Evolutionary conservation across 805 yeast species (phyloP), one percentile per base, ranked within the genome.

Genomic region (Wickerhamiella brachini): DNA sequence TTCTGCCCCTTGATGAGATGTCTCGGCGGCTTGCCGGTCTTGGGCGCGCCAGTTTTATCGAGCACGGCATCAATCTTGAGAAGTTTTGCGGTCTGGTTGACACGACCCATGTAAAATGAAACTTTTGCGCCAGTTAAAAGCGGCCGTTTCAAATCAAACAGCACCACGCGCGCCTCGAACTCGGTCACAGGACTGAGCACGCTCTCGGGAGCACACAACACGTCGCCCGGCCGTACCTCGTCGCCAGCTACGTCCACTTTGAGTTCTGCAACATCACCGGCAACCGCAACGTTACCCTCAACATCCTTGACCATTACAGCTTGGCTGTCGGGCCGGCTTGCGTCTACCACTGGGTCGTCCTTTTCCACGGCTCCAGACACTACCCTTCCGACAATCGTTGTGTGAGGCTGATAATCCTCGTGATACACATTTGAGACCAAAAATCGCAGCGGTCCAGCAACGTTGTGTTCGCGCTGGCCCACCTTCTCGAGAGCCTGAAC

Each of bases 61-160:
- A 68, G 57, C 51, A 64, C 44, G 54, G 68, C 57, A 52, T 65
- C 55, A 57, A 80, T 72, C 53, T 74, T 74, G 44, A 71, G 60
- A 20, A 88, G 68, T 55, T 80, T 75, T 4, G 87, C 87, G 1
- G 93, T 85, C 43, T 78, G 77, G 44, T 81, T 79, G 23, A 79
- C 73, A 52, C 85, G 80, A 55, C 89, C 88, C 54, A 89, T 74
- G 66, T 88, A 87, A 49, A 86, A 64, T 42, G 86, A 76, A 56
- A 87, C 74, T 42, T 89, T 82, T 0, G 94, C 74, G 7, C 97
- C 96, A 13, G 82, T 80, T 42, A 88, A 68, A 45, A 88, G 66
- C 0, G 96, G 96, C 56, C 85, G 73, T 37, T 72, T 73, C 59
- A 80, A 63, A 51, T 83, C 83, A 57, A 90, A 90, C 5, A 82